Base-by-base conservation (phyloP, 176 grass and related monocot genomes). In the Aechmea fasciata region DNA sequence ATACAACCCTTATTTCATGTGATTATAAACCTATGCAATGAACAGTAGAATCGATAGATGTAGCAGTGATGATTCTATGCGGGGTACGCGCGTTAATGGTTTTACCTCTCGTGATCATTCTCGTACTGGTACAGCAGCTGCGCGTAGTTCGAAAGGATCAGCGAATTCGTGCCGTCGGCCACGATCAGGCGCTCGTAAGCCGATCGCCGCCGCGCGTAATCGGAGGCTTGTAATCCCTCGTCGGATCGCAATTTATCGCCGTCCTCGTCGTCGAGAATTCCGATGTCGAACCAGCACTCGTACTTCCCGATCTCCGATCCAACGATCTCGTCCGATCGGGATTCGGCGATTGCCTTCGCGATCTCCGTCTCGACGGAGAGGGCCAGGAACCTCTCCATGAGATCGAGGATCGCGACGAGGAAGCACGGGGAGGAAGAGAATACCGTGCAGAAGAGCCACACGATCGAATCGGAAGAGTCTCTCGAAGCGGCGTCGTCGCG, bases 91-190 rank as follows among this genome's bases (percentile, higher is more conserved):
- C n/a, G n/a, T 41, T 41, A 6, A 41, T 41, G 33, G 57, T 12
- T 11, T 52, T 74, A 88, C 92, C 92, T 87, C 47, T 91, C 82
- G 0, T 82, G 57, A 50, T 96, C 88, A 25, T 83, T 54, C 70
- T 77, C 83, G 25, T 87, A 80, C 70, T 96, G 83, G 76, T 96
- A 96, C 2, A 92, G 85, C 70, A 96, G 89, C 67, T 96, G 88
- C 11, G 88, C 88, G 67, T 92, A 96, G 71, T 96, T 96, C 29
- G 85, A 89, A 2, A 96, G 88, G 81, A 96, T 83, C 66, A 96
- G 78, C 1, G 92, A 96, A 78, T 51, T 83, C 4, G 81, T 76
- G 17, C 72, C 75, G 64, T 76, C 78, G 28, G 50, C 66, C 20
- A 74, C 64, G 68, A 96, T 89, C 66, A 79, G 55, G 57, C 74